Percentiles rank a stretch among this genome's conserved stretches.
Conservation (phyloP, 2,329 filamentous ascomycete genomes). For the Phaeosphaeriaceae sp. region DNA sequence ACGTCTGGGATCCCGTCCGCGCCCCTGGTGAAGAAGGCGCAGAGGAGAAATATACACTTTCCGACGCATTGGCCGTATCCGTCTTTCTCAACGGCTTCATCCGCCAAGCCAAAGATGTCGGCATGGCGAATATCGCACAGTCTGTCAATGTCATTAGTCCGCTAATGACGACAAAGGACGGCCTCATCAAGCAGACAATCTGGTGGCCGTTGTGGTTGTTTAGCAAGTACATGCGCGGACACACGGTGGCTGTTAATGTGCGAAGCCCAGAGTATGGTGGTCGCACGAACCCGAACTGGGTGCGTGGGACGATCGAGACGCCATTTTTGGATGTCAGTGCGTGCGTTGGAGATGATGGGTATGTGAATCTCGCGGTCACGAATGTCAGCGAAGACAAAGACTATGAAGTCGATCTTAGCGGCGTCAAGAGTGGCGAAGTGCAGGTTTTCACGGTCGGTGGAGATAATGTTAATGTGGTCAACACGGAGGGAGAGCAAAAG, state of each 20-base stretch:
- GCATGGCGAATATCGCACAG: slow-evolving; percentile 83
- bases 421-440: slow-evolving; percentile 58
- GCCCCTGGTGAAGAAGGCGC: slow-evolving; percentile 76
- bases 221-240: slow-evolving; percentile 76
- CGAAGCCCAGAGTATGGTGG: slow-evolving; percentile 70
- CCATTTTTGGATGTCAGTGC: slow-evolving; percentile 76
- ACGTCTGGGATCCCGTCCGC: slow-evolving; percentile 78
- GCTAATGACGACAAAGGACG: slow-evolving; percentile 72
- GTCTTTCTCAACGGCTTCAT: slow-evolving; percentile 81
- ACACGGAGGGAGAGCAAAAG: slow-evolving; percentile 69
- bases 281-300: slow-evolving; percentile 70
- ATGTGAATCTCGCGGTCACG: slow-evolving; percentile 73
- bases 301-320: slow-evolving; percentile 70
- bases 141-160: slow-evolving; percentile 80
- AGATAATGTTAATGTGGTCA: slow-evolving; percentile 64
- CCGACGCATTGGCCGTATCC: slow-evolving; percentile 76
- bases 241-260: slow-evolving; percentile 72
- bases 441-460: slow-evolving; percentile 71
- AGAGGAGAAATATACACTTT: slow-evolving; percentile 75
- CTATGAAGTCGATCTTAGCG: slow-evolving; percentile 68
- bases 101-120: slow-evolving; percentile 73
- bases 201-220: slow-evolving; percentile 79
- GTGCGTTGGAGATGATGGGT: slow-evolving; percentile 65
- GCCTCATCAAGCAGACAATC: slow-evolving; percentile 74
- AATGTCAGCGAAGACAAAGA: slow-evolving; percentile 71